phyloP scores from a whole-genome alignment of 2,329 filamentous ascomycete species.

The Colletotrichum lindemuthianum region DNA sequence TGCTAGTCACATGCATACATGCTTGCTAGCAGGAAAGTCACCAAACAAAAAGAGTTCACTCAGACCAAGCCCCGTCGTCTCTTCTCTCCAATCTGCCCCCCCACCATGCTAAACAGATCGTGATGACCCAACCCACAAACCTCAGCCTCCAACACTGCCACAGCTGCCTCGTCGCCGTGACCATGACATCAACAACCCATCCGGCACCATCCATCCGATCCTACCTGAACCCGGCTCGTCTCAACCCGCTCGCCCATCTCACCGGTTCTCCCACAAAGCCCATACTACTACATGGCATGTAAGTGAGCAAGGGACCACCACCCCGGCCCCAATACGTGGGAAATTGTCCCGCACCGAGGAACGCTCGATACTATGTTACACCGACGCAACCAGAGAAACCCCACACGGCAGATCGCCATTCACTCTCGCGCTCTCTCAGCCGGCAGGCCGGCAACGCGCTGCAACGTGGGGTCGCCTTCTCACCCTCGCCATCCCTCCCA shows the following conservation, averaged over 20 bases:
- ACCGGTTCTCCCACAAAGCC: background rate
- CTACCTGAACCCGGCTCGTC: too few relatives aligned
- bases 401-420: background rate
- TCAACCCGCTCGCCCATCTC: background rate
- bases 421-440: background rate
- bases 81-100: too few relatives aligned
- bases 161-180: too few relatives aligned
- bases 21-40: too few relatives aligned
- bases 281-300: too few relatives aligned
- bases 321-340: slow-evolving; percentile 18
- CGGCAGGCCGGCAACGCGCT: slow-evolving; percentile 13
- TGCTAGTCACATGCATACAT: too few relatives aligned
- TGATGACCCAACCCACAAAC: too few relatives aligned
- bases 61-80: too few relatives aligned
- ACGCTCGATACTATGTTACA: slow-evolving; percentile 26
- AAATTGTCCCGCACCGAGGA: slow-evolving; percentile 17
- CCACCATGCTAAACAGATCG: too few relatives aligned
- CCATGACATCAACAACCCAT: background rate
- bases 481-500: background rate
- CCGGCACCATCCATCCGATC: background rate
- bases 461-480: background rate
- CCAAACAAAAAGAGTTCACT: too few relatives aligned
- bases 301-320: background rate
- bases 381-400: slow-evolving; percentile 19
- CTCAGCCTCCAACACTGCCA: too few relatives aligned